phyloP scores from a whole-genome alignment of 805 yeast species.

The Pichia paraexigua region DNA sequence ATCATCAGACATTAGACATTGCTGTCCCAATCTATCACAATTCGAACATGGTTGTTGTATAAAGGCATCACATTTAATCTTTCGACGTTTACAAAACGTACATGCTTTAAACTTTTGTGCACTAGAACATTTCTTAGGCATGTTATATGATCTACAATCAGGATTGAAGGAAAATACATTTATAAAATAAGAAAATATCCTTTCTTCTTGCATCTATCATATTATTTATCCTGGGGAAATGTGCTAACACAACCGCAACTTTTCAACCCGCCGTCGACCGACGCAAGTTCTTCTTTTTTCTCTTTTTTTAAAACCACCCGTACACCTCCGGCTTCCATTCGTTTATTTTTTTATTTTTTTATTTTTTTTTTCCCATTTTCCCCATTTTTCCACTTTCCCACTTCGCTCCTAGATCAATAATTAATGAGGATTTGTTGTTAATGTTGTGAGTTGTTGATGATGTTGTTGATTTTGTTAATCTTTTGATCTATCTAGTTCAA shows the following conservation, averaged over 20 bases:
- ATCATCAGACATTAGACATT: slow-evolving; percentile 14
- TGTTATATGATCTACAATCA: background rate
- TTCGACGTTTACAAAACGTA: slow-evolving; percentile 14
- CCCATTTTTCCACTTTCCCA: background rate
- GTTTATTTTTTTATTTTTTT: background rate
- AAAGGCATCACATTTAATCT: slow-evolving; percentile 16
- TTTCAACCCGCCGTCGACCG: background rate
- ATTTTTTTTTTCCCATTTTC: slow-evolving; percentile 4
- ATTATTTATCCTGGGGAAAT: no score
- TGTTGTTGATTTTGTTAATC: background rate
- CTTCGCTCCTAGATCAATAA: no score
- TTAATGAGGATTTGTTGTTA: background rate
- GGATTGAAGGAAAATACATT: no score
- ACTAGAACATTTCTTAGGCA: background rate
- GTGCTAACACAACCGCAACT: background rate
- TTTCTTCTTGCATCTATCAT: no score
- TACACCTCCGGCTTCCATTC: background rate
- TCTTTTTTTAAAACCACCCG: background rate
- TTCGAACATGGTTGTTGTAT: slow-evolving; percentile 15
- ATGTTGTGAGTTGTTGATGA: background rate
- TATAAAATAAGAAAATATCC: no score
- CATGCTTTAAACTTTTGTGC: slow-evolving; percentile 12
- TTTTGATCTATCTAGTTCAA: background rate
- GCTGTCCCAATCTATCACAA: slow-evolving; percentile 9
- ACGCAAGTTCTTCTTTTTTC: background rate